Base-by-base conservation (phyloP, 345 rosid genomes). In the Trapa bicornis region DNA sequence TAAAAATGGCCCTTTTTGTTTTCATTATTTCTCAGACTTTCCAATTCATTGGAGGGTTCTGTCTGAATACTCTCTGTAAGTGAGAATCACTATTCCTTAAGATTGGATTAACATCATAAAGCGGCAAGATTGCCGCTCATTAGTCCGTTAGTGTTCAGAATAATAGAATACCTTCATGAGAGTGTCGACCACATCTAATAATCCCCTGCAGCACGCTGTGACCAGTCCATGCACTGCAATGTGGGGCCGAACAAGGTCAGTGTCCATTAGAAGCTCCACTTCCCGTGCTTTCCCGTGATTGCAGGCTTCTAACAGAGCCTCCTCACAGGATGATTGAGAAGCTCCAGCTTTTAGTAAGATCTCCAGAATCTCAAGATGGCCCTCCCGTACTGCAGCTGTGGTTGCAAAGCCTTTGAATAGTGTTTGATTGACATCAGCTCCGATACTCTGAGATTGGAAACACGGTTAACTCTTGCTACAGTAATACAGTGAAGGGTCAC, bases 361-460 rank as follows among this genome's bases (percentile, higher is more conserved):
- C 78, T 91, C 87, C 78, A 94, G 77, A 68, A 94, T 89, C 83
- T 87, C 85, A 16, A 81, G 81, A 69, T 78, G 87, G 77, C 89
- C 91, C 82, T 89, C 97, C 80, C 99, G 84, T 65, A 86, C 96
- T 39, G 99, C 96, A 61, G 87, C 89, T 66, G 97, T 87, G 29
- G 93, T 87, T 47, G 99, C 96, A 70, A 77, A 94, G 39, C 99
- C 99, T 81, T 87, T 84, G 77, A 94, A 89, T 37, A 91, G 88
- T 79, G 85, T 88, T 87, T 85, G 96, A 82, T 91, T 94, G 69
- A 91, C 96, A 70, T 94, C 96, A 68, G 97, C 97, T 70, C 99
- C 97, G 64, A 76, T 53, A 73, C 85, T 84, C 97, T 94, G 91
- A 71, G 68, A 80, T 65, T 73, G 43, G 65, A 43, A 37, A 32